Evolutionary conservation across 139 green algal genomes (phyloP).

Genomic region (Trebouxia sp.): DNA sequence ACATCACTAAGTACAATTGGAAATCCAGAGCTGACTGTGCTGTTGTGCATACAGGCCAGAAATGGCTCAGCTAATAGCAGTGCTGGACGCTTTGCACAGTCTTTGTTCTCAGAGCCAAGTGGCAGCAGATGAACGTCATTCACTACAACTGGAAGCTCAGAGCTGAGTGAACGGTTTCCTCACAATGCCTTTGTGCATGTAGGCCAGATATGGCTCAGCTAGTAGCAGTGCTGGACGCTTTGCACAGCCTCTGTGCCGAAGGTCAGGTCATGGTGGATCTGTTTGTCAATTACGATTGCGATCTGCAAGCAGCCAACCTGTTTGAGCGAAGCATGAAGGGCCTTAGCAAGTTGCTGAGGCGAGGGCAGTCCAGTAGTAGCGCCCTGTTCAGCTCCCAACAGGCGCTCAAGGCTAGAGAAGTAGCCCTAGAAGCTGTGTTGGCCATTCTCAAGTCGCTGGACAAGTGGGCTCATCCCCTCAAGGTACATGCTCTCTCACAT

Average conservation of each 20-base stretch:
- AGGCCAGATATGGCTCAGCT: constrained; percentile 33
- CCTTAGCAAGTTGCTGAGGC: background rate
- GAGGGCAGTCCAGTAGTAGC: background rate
- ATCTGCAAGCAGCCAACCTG: constrained; percentile 79
- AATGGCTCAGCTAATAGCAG: constrained; percentile 34
- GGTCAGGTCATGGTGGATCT: constrained; percentile 77
- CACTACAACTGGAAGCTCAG: too few species aligned
- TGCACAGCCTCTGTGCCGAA: constrained; percentile 55
- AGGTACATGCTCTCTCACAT: too few species aligned
- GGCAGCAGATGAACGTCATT: too few species aligned
- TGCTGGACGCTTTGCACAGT: constrained; percentile 48
- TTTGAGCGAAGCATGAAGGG: constrained; percentile 72
- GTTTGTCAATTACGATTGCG: constrained; percentile 97
- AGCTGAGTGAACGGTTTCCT: too few species aligned
- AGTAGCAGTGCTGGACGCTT: constrained; percentile 44
- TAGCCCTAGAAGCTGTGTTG: constrained; percentile 47
- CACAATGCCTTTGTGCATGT: too few species aligned
- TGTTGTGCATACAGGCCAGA: constrained; percentile 29
- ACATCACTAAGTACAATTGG: background rate
- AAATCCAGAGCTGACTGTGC: background rate
- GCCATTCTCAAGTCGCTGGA: constrained; percentile 67
- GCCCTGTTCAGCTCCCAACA: constrained; percentile 1
- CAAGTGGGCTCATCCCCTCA: constrained; percentile 70
- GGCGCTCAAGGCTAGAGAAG: background rate
- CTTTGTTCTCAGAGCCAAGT: constrained; percentile 64